Base-by-base conservation (phyloP, 73 alveolate species). In the Halteria grandinella region DNA sequence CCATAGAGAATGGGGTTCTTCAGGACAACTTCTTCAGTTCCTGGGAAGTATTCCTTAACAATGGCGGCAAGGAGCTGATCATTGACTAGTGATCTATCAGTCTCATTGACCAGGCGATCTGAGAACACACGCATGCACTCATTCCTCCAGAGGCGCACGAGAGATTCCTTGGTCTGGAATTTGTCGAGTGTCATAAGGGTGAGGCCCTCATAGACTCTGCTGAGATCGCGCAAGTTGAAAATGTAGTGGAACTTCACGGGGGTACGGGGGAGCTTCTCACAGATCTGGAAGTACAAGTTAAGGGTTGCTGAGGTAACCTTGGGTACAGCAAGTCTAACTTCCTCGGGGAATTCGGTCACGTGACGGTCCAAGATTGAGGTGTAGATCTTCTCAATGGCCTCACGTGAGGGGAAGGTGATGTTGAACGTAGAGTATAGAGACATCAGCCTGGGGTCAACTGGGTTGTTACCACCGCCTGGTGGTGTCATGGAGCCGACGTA, bases 401-500 rank as follows among this genome's bases (percentile, higher is more conserved):
- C 95, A 64, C 82, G 84, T 0, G 96, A 87, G 10, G 98, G 99
- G 81, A 94, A 92, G 15, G 95, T 69, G 49, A 95, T 79, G 75
- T 93, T 89, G 66, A 93, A 94, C 53, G 90, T 82, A 51, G 92
- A 88, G 86, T 92, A 97, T 74, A 97, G 93, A 17, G 99, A 82
- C 73, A 97, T 87, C 77, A 97, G 96, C 44, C 99, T 89, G 3
- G 99, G 99, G 64, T 97, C 99, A 8, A 97, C 90, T 32, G 94
- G 88, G 86, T 94, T 94, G 69, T 97, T 93, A 73, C 99, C 99
- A 80, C 99, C 99, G 47, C 99, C 99, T 29, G 99, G 99, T 2
- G 99, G 99, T 25, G 96, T 86, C 91, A 96, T 94, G 29, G 99
- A 97, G 28, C 98, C 97, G 39, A 97, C 92, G 66, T 90, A 97